A percentile compares a stretch with the other conserved stretches of the same genome.
These are phyloP conservation scores for Saccharomycopsis sp. DNA, from an alignment of 805 yeast species.

Conservation along the genomic window DNA sequence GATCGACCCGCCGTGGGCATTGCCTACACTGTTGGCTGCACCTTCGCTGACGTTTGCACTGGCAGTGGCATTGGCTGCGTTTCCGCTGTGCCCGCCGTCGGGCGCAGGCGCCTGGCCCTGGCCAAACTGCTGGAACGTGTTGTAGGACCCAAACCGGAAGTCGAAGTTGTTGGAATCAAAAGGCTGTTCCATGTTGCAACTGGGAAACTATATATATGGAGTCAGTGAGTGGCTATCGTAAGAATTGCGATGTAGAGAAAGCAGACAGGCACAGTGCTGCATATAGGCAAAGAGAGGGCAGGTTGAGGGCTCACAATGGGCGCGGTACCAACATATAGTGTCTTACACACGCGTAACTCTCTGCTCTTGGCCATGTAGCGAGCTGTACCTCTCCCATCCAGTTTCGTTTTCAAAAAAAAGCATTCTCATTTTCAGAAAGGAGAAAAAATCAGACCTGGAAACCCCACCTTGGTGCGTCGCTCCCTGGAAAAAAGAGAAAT, in stretches of 20 bases:
- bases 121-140: slow-evolving; percentile 7
- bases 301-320: no score
- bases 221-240: no score
- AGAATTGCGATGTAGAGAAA: no score
- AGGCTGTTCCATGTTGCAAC: slow-evolving; percentile 12
- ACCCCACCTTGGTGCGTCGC: background rate
- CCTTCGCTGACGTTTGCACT: slow-evolving; percentile 12
- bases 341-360: no score
- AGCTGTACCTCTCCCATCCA: no score
- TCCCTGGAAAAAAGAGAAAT: slow-evolving; percentile 11
- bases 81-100: background rate
- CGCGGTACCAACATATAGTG: no score
- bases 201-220: no score
- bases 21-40: slow-evolving; percentile 8
- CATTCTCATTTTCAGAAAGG: background rate
- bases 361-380: no score
- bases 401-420: no score
- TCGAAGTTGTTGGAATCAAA: slow-evolving; percentile 16
- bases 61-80: slow-evolving; percentile 18
- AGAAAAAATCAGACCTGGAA: background rate
- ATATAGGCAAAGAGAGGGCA: no score
- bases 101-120: slow-evolving; percentile 2
- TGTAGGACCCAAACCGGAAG: slow-evolving; percentile 11
- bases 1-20: slow-evolving; percentile 8
- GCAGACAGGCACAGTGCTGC: no score